Base-by-base conservation (phyloP, 176 grass and related monocot species). In the Phoenix dactylifera region DNA sequence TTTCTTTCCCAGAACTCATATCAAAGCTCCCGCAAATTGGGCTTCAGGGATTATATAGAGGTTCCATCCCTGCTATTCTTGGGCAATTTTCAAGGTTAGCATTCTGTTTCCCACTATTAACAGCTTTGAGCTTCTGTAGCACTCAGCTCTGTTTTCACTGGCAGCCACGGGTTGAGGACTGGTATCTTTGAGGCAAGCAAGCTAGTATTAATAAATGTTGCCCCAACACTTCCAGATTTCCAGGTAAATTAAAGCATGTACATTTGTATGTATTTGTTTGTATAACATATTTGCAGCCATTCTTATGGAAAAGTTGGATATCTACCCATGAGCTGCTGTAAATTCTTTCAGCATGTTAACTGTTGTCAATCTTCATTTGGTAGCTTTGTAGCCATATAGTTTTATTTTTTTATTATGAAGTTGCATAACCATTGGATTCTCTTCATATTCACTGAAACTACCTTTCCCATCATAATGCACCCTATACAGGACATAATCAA, bases 131-230 rank as follows among this genome's bases (percentile, higher is more conserved):
- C 16, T 18, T 26, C 26, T 16, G 4, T 22, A 58, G 12, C 6
- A 6, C 25, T 61, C n/a, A 72, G 23, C 18, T 63, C 24, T 55
- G 5, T 71, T 54, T 53, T 16, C 24, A 62, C 80, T 80, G 75
- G 55, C 78, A 91, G 92, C 62, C 92, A 97, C 64, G 92, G 92
- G 82, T 82, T 97, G 81, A 82, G 92, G 66, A 97, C 87, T 75
- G 93, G 93, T 66, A 97, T 97, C 39, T 97, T 91, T 60, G 93
- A 97, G 82, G 93, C 93, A 73, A 97, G 74, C 73, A 97, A 78
- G 71, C 81, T 97, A 51, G 79, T 97, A 5, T 78, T 97, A 50
- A 62, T 78, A 70, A 91, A 74, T 82, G 76, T 97, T 3, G 93
- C 87, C 78, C 93, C 84, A 71, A 85, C 72, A 60, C 84, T 97